Percentiles rank a stretch among this genome's conserved stretches.
Evolutionary conservation across 2,329 filamentous ascomycete genomes (phyloP).

Genomic region (Pseudocercospora musae): DNA sequence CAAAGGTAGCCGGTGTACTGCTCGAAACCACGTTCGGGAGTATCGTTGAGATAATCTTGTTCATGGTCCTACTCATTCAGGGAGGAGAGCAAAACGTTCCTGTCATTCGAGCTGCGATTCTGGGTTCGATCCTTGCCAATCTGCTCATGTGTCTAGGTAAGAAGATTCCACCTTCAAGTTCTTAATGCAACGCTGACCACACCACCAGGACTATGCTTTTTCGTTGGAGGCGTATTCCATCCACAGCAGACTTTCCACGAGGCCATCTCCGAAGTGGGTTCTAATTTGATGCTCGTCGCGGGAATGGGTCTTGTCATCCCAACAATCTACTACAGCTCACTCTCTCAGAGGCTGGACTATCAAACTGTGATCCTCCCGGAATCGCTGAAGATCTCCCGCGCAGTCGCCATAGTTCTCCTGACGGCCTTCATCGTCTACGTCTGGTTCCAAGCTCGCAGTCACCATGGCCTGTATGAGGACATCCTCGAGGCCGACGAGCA

Average conservation of each 20-base stretch:
- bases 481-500: conserved; percentile 70
- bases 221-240: conserved; percentile 67
- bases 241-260: conserved; percentile 70
- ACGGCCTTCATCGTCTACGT: conserved; percentile 61
- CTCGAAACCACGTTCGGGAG: conserved; percentile 57
- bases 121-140: conserved; percentile 79
- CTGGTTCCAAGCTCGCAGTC: conserved; percentile 71
- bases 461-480: conserved; percentile 74
- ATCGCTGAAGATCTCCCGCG: conserved; percentile 65
- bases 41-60: conserved; percentile 76
- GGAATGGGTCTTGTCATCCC: conserved; percentile 53
- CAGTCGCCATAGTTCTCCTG: conserved; percentile 68
- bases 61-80: conserved; percentile 65
- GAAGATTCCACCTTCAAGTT: not conserved
- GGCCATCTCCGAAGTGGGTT: conserved; percentile 74
- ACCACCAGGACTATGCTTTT: conserved; percentile 61
- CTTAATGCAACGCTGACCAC: conserved; percentile 1
- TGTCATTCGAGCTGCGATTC: conserved; percentile 76
- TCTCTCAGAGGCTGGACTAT: conserved; percentile 26
- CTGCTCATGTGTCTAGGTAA: conserved; percentile 73
- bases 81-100: conserved; percentile 29
- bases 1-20: conserved; percentile 66
- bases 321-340: conserved; percentile 51
- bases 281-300: conserved; percentile 71
- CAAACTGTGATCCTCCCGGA: conserved; percentile 47